A percentile compares a stretch with the other conserved stretches of the same genome.
These are phyloP conservation scores for Sarocladium brachiariae DNA, from an alignment of 2,329 filamentous ascomycete species.

Conservation along the genomic window DNA sequence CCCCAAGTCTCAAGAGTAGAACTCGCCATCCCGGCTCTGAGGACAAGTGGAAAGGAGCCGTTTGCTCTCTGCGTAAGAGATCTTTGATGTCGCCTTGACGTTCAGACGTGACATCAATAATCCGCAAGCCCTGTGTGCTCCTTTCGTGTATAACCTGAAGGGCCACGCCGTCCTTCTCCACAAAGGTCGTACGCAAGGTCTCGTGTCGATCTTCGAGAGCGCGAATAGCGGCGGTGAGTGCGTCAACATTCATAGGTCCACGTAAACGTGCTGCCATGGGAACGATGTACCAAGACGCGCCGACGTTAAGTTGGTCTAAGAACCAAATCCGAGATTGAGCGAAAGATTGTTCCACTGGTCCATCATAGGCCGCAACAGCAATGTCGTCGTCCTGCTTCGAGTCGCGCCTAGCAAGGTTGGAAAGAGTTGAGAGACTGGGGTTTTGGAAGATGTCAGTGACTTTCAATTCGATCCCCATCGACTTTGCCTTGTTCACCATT, in stretches of 20 bases:
- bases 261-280: conserved; percentile 13
- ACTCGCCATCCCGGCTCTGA: conserved; percentile 18
- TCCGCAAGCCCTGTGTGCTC: background rate
- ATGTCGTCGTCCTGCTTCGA: no score
- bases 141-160: background rate
- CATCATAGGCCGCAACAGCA: conserved; percentile 1
- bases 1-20: conserved; percentile 11
- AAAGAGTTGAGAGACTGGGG: background rate
- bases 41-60: conserved; percentile 17
- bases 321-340: conserved; percentile 19
- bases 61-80: conserved; percentile 12
- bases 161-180: conserved; percentile 9
- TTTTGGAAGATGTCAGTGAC: conserved; percentile 8
- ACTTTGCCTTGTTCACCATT: conserved; percentile 2
- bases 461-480: background rate
- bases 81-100: background rate
- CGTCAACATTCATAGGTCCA: conserved; percentile 13
- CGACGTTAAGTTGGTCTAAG: conserved; percentile 16
- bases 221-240: conserved; percentile 10
- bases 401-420: background rate
- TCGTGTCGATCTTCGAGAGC: conserved; percentile 17
- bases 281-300: conserved; percentile 15
- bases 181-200: conserved; percentile 16
- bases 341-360: conserved; percentile 15
- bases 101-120: background rate